Percentiles rank a stretch among this genome's conserved stretches.
Evolutionary conservation across 805 yeast species (phyloP).

Genomic region (Candida chilensis): DNA sequence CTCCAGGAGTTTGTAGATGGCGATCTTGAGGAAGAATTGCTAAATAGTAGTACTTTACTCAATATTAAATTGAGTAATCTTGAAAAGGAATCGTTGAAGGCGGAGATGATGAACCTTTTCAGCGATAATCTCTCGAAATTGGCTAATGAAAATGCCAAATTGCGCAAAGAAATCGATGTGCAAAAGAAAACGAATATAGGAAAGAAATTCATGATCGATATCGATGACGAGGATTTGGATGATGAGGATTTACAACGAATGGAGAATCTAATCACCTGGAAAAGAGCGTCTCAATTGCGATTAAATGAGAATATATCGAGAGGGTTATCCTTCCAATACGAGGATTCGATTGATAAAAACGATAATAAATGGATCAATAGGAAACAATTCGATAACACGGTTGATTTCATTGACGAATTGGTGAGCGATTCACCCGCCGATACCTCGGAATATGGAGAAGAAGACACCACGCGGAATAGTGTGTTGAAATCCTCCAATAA

Average conservation of each 20-base stretch:
- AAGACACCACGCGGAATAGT: neutral
- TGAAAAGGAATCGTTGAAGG: neutral
- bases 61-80: neutral
- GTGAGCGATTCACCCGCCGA: neutral
- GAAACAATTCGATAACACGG: neutral
- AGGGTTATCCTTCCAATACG: too few species aligned
- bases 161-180: neutral
- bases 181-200: neutral
- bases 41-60: neutral
- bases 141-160: neutral
- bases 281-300: neutral
- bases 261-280: neutral
- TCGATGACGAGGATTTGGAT: too few species aligned
- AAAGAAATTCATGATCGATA: too few species aligned
- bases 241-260: constrained; percentile 1
- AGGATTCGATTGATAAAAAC: neutral
- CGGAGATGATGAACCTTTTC: neutral
- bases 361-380: constrained; percentile 1
- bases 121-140: neutral
- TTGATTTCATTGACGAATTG: neutral
- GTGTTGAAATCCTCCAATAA: constrained; percentile 1
- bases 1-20: neutral
- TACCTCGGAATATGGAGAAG: neutral
- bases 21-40: neutral
- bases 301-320: too few species aligned